Conservation (phyloP, 2,329 filamentous ascomycete species). For the Sphaerulina vaccinii region DNA sequence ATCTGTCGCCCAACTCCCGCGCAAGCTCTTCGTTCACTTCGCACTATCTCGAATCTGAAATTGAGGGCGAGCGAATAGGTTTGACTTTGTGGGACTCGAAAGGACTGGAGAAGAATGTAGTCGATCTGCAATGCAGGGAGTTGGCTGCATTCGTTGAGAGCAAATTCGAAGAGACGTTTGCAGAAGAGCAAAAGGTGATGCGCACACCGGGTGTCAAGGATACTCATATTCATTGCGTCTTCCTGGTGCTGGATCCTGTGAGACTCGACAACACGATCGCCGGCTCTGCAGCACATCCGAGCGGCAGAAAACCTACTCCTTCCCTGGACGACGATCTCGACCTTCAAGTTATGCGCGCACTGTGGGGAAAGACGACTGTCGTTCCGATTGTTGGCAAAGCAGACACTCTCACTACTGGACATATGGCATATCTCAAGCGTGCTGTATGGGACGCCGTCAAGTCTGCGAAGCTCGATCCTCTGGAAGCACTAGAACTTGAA, state of each 20-base stretch:
- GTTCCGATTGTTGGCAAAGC: slow-evolving; percentile 96
- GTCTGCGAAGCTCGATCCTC: slow-evolving; percentile 78
- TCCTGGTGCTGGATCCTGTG: slow-evolving; percentile 84
- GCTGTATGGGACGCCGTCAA: slow-evolving; percentile 87
- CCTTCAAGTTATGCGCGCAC: slow-evolving; percentile 79
- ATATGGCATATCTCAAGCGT: slow-evolving; percentile 90
- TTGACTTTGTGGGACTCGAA: slow-evolving; percentile 96
- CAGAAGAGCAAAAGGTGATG: slow-evolving; percentile 95
- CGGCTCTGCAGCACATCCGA: slow-evolving; percentile 19
- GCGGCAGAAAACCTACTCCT: slow-evolving; percentile 16
- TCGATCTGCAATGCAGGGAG: slow-evolving; percentile 89
- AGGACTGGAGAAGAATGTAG: slow-evolving; percentile 89
- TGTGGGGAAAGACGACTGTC: slow-evolving; percentile 91
- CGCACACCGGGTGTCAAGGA: slow-evolving; percentile 89
- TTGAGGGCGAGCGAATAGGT: slow-evolving; percentile 86
- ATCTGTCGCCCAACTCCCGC: slow-evolving; percentile 18
- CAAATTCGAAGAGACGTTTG: slow-evolving; percentile 97
- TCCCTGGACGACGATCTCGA: slow-evolving; percentile 81
- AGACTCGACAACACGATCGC: slow-evolving; percentile 67
- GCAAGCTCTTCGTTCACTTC: slow-evolving; percentile 65
- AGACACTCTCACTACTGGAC: slow-evolving; percentile 90
- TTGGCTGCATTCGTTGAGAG: slow-evolving; percentile 91
- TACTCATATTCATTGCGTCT: slow-evolving; percentile 95
- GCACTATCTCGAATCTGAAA: slow-evolving; percentile 90
- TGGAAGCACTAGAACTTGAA: slow-evolving; percentile 81